A percentile compares a stretch with the other conserved stretches of the same genome.
These are phyloP conservation scores for Chlamydomonas incerta DNA, from an alignment of 139 green algal genomes.

Conservation along the genomic window DNA sequence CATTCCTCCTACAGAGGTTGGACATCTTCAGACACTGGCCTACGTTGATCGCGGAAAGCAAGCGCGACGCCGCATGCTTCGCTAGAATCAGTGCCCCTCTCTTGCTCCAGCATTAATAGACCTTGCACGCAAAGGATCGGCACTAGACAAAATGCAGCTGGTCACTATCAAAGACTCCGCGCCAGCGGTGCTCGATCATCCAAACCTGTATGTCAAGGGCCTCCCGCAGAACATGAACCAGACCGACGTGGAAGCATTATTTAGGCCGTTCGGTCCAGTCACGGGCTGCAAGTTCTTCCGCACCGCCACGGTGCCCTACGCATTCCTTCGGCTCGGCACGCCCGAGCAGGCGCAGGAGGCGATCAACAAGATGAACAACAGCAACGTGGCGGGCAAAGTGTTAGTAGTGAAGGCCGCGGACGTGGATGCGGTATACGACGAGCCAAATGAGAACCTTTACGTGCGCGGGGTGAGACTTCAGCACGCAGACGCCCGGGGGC, in stretches of 20 bases:
- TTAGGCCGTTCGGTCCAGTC: not conserved
- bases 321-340: slow-evolving; percentile 1
- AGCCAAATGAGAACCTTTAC: slow-evolving; percentile 36
- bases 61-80: too few species aligned
- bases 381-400: not conserved
- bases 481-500: too few species aligned
- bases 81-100: too few species aligned
- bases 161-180: not conserved
- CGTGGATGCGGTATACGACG: not conserved
- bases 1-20: too few species aligned
- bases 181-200: not conserved
- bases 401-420: slow-evolving; percentile 28
- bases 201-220: slow-evolving; percentile 22
- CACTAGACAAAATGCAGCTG: not conserved
- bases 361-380: not conserved
- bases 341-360: not conserved
- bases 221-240: slow-evolving; percentile 16
- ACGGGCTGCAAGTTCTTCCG: slow-evolving; percentile 44
- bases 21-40: too few species aligned
- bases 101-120: too few species aligned
- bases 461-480: not conserved
- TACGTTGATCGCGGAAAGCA: too few species aligned
- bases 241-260: slow-evolving; percentile 30
- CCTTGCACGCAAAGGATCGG: too few species aligned
- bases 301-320: slow-evolving; percentile 3